Percentiles rank a stretch among this genome's conserved stretches.
phyloP scores from a whole-genome alignment of 2,329 filamentous ascomycete species.

The Neophaeococcomyces aloes region DNA sequence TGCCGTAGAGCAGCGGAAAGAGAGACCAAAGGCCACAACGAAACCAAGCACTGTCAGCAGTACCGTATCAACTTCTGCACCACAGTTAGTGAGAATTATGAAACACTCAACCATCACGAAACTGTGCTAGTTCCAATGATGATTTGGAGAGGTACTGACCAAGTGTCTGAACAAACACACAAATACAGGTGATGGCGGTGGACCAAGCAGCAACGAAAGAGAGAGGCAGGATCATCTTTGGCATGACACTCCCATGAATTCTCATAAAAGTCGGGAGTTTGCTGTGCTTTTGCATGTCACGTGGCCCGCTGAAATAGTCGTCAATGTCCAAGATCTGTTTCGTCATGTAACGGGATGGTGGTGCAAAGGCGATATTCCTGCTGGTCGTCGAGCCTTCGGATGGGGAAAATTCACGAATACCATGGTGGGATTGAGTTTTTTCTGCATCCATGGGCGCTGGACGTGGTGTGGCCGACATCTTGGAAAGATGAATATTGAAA shows the following conservation, averaged over 20 bases:
- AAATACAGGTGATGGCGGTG: constrained; percentile 52
- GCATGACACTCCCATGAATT: constrained; percentile 63
- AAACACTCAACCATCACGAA: constrained; percentile 17
- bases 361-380: constrained; percentile 3
- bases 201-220: constrained; percentile 54
- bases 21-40: constrained; percentile 67
- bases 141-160: background rate
- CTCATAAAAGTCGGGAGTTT: constrained; percentile 68
- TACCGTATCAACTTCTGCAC: constrained; percentile 47
- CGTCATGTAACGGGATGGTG: constrained; percentile 1
- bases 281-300: constrained; percentile 61
- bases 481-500: no score
- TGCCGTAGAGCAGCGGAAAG: constrained; percentile 65
- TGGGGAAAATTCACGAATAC: constrained; percentile 10
- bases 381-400: constrained; percentile 11
- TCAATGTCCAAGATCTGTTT: constrained; percentile 42
- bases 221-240: constrained; percentile 63
- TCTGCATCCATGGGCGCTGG: no score
- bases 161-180: constrained; percentile 34
- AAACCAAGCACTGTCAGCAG: constrained; percentile 70
- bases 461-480: no score
- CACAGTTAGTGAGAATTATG: constrained; percentile 20
- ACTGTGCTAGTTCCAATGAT: no score
- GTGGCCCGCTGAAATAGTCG: constrained; percentile 53
- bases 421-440: background rate